phyloP scores from a whole-genome alignment of 192 early-diverging fungal species.

The Podila horticola region DNA sequence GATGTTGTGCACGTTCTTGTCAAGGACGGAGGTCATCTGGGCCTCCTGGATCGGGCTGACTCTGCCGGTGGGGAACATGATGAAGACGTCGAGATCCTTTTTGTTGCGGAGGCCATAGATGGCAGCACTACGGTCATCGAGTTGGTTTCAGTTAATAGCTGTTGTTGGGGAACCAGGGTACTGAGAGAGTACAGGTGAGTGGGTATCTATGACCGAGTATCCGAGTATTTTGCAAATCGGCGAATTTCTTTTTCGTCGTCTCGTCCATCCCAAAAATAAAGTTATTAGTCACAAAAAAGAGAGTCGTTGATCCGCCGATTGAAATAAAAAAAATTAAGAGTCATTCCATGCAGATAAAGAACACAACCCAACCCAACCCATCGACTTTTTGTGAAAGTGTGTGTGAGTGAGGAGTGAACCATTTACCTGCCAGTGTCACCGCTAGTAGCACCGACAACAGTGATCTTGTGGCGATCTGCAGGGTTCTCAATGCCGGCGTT shows the following conservation, averaged over 20 bases:
- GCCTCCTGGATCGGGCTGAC: constrained; percentile 96
- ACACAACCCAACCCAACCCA: background rate
- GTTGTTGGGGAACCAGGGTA: background rate
- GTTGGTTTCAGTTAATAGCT: background rate
- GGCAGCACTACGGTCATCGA: constrained; percentile 75
- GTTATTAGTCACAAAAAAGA: constrained; percentile 4
- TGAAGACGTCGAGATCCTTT: constrained; percentile 93
- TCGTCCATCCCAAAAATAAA: constrained; percentile 5
- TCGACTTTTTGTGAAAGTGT: background rate
- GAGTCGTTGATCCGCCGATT: constrained; percentile 3
- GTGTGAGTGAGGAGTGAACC: background rate
- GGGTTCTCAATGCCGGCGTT: constrained; percentile 63
- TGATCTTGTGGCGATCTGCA: constrained; percentile 69
- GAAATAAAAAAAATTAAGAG: constrained; percentile 11
- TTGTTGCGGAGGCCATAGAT: constrained; percentile 93
- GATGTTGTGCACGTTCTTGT: constrained; percentile 93
- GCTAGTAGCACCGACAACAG: constrained; percentile 94
- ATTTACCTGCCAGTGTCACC: constrained; percentile 91
- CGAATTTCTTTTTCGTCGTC: constrained; percentile 13
- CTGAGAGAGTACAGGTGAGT: background rate
- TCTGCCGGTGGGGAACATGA: constrained; percentile 89
- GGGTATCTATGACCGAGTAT: background rate
- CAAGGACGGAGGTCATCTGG: constrained; percentile 97
- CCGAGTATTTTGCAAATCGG: background rate
- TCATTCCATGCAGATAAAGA: constrained; percentile 6